Evolutionary conservation across 805 yeast genomes (phyloP).

Genomic region (Peterozyma xylosa): DNA sequence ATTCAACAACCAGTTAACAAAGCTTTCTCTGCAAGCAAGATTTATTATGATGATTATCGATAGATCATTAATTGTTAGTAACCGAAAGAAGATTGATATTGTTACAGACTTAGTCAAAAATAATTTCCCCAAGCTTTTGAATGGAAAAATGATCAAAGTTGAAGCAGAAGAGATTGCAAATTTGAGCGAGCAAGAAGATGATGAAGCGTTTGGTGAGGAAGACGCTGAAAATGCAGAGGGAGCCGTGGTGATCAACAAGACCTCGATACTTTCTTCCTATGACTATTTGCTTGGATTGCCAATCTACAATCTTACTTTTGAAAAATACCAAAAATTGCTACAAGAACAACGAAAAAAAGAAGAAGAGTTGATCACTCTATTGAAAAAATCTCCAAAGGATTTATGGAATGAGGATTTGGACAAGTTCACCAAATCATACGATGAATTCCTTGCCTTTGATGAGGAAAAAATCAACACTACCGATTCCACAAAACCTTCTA

Average conservation of each 20-base stretch:
- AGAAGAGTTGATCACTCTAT: conserved; percentile 55
- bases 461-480: conserved; percentile 46
- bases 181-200: conserved; percentile 35
- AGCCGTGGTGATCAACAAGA: conserved; percentile 29
- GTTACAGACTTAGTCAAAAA: conserved; percentile 53
- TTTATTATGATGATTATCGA: conserved; percentile 89
- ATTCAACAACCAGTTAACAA: conserved; percentile 68
- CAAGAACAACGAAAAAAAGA: conserved; percentile 69
- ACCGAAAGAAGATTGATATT: conserved; percentile 61
- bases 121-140: conserved; percentile 70
- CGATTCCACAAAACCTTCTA: conserved; percentile 35
- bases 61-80: conserved; percentile 58
- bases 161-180: conserved; percentile 22
- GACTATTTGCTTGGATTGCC: conserved; percentile 91
- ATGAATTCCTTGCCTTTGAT: conserved; percentile 60
- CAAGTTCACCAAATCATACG: conserved; percentile 59
- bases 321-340: conserved; percentile 75
- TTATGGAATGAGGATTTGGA: conserved; percentile 84
- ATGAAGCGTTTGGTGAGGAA: conserved; percentile 25
- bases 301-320: conserved; percentile 87
- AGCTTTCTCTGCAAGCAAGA: conserved; percentile 75
- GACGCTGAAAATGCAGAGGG: conserved; percentile 35
- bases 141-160: conserved; percentile 55
- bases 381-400: conserved; percentile 72
- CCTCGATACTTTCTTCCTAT: conserved; percentile 54